Base-by-base conservation (phyloP, 192 early-diverging fungal genomes). In the Pilobolus umbonatus region DNA sequence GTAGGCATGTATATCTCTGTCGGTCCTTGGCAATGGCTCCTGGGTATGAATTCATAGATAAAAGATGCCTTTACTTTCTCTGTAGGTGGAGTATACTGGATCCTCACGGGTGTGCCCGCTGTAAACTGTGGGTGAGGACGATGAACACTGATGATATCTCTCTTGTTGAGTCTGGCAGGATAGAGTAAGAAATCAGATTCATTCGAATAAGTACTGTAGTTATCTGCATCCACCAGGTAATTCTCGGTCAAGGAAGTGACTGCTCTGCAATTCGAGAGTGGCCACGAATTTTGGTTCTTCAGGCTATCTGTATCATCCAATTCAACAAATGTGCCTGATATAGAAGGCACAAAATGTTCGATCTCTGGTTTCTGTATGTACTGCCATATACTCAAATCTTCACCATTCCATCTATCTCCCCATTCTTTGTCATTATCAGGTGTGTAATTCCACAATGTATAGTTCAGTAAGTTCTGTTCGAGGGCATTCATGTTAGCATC, bases 381-480 rank as follows among this genome's bases (percentile, higher is more conserved):
- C 26, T 65, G 70, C 60, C 59, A 80, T 2, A 81, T 44, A 48
- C 69, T 72, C 9, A 81, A 46, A 50, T 81, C 80, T 38, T 81
- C 80, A 3, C 80, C 80, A 50, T 77, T 75, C 80, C 80, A 81
- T 19, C 43, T 65, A 59, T 81, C 80, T 3, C 80, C 80, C 72
- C 75, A 77, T 46, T 66, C 64, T 49, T 61, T 30, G 26, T 50
- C 49, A 25, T 78, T 81, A 49, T 76, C 80, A 4, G 80, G 77
- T n/a, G 70, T 71, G 57, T 81, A 81, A 17, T 76, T 77, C 80
- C 80, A 81, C 4, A 81, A 62, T 1, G 77, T 73, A 58, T 69
- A 78, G 44, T 79, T 74, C 45, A 81, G 52, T 14, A 77, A 61
- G 21, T 70, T 75, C 10, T 49, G 56, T 53, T 81, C 71, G 2